These are phyloP conservation scores for Endotrypanum monterogeii DNA, from an alignment of 208 protist species.

Conservation along the genomic window DNA sequence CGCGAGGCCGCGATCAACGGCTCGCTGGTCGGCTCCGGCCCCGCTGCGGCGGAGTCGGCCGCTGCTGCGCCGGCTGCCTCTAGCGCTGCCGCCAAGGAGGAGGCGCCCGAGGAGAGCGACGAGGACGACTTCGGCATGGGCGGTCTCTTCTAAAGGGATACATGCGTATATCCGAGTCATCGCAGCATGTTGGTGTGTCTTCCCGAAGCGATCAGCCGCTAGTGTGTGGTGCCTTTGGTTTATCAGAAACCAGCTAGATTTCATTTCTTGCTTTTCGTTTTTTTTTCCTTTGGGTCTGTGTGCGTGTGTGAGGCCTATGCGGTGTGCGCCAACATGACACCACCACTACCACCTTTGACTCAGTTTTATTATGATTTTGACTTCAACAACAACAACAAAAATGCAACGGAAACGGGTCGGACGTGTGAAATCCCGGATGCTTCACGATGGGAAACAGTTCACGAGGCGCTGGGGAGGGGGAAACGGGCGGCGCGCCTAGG, in stretches of 20 bases:
- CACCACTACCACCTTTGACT: too few relatives aligned
- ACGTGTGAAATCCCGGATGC: too few relatives aligned
- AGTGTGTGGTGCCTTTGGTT: not conserved
- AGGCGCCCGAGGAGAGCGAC: conserved; percentile 78
- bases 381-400: not conserved
- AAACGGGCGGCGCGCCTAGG: not conserved
- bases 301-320: too few relatives aligned
- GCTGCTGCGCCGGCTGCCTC: conserved; percentile 41
- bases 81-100: conserved; percentile 43
- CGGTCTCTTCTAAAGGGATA: conserved; percentile 75
- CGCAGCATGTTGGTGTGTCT: not conserved
- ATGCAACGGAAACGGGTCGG: not conserved
- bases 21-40: conserved; percentile 72
- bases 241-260: not conserved
- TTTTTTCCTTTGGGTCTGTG: not conserved
- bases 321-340: too few relatives aligned
- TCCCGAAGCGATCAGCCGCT: not conserved
- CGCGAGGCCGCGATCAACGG: conserved; percentile 90
- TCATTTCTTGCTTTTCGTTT: not conserved
- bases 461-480: not conserved
- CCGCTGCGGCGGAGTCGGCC: conserved; percentile 57
- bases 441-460: too few relatives aligned
- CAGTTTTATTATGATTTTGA: too few relatives aligned
- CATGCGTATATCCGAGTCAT: not conserved
- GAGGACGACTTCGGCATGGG: conserved; percentile 88